Evolutionary conservation across 768 basidiomycete genomes (phyloP), one percentile per base, ranked within the genome.

Genomic region (Lentinula aciculospora): DNA sequence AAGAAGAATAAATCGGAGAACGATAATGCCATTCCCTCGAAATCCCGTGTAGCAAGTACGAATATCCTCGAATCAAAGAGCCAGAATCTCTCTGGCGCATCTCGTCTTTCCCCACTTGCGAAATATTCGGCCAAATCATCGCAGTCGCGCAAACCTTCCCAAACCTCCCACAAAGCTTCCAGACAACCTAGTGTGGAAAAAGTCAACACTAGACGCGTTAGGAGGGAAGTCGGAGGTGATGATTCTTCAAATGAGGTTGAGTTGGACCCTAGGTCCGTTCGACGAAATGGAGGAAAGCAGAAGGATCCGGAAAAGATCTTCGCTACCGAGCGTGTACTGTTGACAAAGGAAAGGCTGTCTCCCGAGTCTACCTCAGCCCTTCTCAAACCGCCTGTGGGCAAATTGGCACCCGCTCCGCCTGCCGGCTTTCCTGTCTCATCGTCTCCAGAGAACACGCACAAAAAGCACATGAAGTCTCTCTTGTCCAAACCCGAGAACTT

Each of bases 1-100:
- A 74, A 60, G 13, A 78, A 65, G 64, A 76, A 65, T 25, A 75
- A 69, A 57, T 64, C 61, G 28, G 55, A 23, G 17, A 31, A 15
- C 1, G 32, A 53, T 56, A 10, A 44, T 27, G 31, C 3, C 1
- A 60, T 64, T 8, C 7, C 29, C 13, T 4, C 47, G 28, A 47
- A 25, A 17, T 15, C 45, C 54, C 59, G 6, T 63, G 63, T 56
- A 19, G 32, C 57, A 46, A 31, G 25, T 31, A 40, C 56, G 15
- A 31, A n/a, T 46, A 46, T 50, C 23, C 53, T 29, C 34, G 56
- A 27, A 37, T 28, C 9, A 46, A 56, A 39, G 46, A 51, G 27
- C 49, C 60, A 58, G 19, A 53, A 53, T 45, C 54, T 42, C 21
- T 58, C 56, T 8, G 56, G 55, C 29, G 29, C 42, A 45, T 39